Conservation (phyloP, 75 land plant genomes). For the Pinus tabuliformis region DNA sequence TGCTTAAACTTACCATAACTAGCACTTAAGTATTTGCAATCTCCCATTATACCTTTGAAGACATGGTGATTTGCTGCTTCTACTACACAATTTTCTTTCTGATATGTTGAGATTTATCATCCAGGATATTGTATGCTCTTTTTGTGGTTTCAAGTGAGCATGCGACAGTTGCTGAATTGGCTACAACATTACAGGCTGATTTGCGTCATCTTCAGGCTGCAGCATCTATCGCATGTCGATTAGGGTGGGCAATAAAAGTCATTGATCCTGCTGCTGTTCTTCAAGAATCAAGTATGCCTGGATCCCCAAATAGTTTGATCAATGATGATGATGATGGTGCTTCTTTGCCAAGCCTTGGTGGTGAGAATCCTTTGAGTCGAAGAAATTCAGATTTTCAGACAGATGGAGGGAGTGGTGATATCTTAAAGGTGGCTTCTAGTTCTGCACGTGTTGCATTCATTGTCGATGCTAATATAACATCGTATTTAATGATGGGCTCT, state of each 20-base stretch:
- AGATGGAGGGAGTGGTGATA: slow-evolving; percentile 37
- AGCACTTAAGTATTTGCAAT: background rate
- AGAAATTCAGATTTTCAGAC: slow-evolving; percentile 25
- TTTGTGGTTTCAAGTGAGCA: slow-evolving; percentile 99
- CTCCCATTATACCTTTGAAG: background rate
- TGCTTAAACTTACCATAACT: too few relatives aligned
- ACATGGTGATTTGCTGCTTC: background rate
- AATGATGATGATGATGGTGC: slow-evolving; percentile 70
- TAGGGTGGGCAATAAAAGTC: slow-evolving; percentile 96
- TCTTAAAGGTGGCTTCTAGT: slow-evolving; percentile 21
- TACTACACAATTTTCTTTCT: slow-evolving; percentile 6
- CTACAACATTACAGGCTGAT: slow-evolving; percentile 91
- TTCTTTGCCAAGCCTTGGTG: slow-evolving; percentile 36
- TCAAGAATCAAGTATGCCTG: slow-evolving; percentile 52
- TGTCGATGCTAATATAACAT: slow-evolving; percentile 99
- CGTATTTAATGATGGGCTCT: slow-evolving; percentile 99
- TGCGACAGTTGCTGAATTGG: slow-evolving; percentile 92
- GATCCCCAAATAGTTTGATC: slow-evolving; percentile 46
- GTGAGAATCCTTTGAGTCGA: slow-evolving; percentile 34
- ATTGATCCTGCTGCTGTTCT: slow-evolving; percentile 85
- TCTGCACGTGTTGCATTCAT: slow-evolving; percentile 77
- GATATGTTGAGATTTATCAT: slow-evolving; percentile 7
- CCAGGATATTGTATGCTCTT: slow-evolving; percentile 93
- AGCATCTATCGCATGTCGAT: slow-evolving; percentile 88
- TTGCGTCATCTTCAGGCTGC: slow-evolving; percentile 91